phyloP scores from a whole-genome alignment of 305 asterid species.

The Vinca major region DNA sequence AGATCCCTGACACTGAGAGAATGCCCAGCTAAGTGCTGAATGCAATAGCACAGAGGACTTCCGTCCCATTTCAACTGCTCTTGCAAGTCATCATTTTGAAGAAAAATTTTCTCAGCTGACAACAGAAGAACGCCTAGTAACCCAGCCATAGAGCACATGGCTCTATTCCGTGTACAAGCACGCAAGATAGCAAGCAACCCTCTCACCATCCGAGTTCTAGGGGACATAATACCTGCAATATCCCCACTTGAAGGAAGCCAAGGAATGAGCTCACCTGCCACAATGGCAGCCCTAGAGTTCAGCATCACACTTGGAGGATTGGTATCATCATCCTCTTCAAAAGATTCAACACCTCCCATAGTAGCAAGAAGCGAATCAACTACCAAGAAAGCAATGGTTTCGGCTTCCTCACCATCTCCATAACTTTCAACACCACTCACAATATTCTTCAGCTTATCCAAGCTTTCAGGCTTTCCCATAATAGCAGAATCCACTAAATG shows the following conservation, averaged over 20 bases:
- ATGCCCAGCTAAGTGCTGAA: conserved; percentile 86
- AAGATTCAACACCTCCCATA: conserved; percentile 99
- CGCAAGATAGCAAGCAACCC: conserved; percentile 96
- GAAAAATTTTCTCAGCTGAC: conserved; percentile 72
- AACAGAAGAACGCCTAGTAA: conserved; percentile 61
- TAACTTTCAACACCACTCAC: conserved; percentile 81
- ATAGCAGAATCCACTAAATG: conserved; percentile 97
- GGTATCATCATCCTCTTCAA: conserved; percentile 81
- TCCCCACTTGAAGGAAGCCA: conserved; percentile 86
- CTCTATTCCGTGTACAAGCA: conserved; percentile 95
- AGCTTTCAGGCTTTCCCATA: conserved; percentile 93
- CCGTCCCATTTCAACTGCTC: conserved; percentile 75
- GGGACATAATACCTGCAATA: conserved; percentile 81
- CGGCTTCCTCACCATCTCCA: conserved; percentile 70
- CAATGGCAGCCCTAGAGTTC: conserved; percentile 97
- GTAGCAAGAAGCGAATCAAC: conserved; percentile 97
- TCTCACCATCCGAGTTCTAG: conserved; percentile 92
- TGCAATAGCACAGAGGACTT: conserved; percentile 76
- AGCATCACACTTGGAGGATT: conserved; percentile 99
- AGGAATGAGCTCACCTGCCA: conserved; percentile 92
- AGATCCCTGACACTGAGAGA: conserved; percentile 76
- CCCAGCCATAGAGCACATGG: conserved; percentile 93
- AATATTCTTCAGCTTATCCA: conserved; percentile 73
- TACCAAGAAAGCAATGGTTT: conserved; percentile 64
- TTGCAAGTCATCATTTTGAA: conserved; percentile 36